These are phyloP conservation scores for Caulochytrium protostelioides DNA, from an alignment of 371 early-diverging fungal genomes.

Conservation along the genomic window DNA sequence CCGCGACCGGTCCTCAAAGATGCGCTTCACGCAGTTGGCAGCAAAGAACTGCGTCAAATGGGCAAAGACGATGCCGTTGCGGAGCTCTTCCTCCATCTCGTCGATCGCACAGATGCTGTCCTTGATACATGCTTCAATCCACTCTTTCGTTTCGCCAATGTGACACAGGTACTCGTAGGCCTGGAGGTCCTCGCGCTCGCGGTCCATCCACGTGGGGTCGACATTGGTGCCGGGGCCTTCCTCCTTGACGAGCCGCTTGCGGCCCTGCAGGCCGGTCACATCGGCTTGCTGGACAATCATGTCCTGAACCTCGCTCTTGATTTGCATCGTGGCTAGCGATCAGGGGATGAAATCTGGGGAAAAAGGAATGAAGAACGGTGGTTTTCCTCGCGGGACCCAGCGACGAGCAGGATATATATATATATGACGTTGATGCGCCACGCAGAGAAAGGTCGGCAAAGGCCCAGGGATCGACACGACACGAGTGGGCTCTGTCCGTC, in stretches of 20 bases:
- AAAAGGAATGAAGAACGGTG: no score
- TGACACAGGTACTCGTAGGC: slow-evolving; percentile 98
- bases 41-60: slow-evolving; percentile 69
- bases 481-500: no score
- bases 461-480: no score
- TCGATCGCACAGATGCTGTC: slow-evolving; percentile 59
- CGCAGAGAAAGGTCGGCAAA: no score
- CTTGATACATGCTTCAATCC: slow-evolving; percentile 81
- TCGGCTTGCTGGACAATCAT: no score
- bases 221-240: neutral
- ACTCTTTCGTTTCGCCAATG: slow-evolving; percentile 97
- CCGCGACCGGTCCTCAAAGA: slow-evolving; percentile 60
- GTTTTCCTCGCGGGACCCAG: no score
- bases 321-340: no score
- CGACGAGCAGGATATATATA: no score
- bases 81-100: slow-evolving; percentile 66
- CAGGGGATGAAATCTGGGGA: no score
- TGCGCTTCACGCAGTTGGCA: slow-evolving; percentile 61
- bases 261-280: neutral
- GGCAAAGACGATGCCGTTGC: slow-evolving; percentile 86
- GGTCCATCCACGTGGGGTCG: slow-evolving; percentile 70
- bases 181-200: slow-evolving; percentile 67
- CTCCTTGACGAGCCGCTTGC: neutral
- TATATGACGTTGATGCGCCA: no score
- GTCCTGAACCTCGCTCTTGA: no score